These are phyloP conservation scores for Balansia obtecta DNA, from an alignment of 2,329 filamentous ascomycete species.

Conservation along the genomic window DNA sequence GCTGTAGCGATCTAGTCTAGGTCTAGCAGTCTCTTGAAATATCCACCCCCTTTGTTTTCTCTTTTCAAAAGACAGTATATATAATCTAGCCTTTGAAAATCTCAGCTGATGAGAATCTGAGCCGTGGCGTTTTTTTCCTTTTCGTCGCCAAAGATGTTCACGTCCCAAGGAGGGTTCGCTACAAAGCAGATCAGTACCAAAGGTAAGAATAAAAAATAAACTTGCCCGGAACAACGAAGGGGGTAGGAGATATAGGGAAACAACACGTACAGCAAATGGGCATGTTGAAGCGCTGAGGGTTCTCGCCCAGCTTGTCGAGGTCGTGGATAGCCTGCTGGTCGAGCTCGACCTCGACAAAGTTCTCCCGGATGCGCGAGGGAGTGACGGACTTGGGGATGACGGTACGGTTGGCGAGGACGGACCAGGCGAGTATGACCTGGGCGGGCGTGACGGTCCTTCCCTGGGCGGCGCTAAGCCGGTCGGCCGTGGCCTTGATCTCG, in stretches of 20 bases:
- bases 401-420: slow-evolving; percentile 45
- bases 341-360: slow-evolving; percentile 57
- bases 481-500: slow-evolving; percentile 43
- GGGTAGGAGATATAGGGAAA: no score
- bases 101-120: slow-evolving; percentile 29
- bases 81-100: background rate
- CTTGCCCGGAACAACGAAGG: no score
- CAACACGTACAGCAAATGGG: no score
- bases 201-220: no score
- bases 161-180: slow-evolving; percentile 42
- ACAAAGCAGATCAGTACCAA: background rate
- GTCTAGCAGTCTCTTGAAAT: background rate
- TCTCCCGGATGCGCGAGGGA: slow-evolving; percentile 51
- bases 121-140: slow-evolving; percentile 37
- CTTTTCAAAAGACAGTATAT: no score
- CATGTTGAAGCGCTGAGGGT: slow-evolving; percentile 31
- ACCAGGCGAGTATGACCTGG: slow-evolving; percentile 44
- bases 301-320: slow-evolving; percentile 49
- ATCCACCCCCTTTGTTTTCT: background rate
- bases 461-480: slow-evolving; percentile 24
- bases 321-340: slow-evolving; percentile 43
- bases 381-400: slow-evolving; percentile 70
- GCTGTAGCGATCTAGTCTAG: background rate
- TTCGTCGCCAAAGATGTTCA: slow-evolving; percentile 42
- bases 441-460: slow-evolving; percentile 28